Conservation (phyloP, 768 basidiomycete genomes). For the Rhizopogon rudus region DNA sequence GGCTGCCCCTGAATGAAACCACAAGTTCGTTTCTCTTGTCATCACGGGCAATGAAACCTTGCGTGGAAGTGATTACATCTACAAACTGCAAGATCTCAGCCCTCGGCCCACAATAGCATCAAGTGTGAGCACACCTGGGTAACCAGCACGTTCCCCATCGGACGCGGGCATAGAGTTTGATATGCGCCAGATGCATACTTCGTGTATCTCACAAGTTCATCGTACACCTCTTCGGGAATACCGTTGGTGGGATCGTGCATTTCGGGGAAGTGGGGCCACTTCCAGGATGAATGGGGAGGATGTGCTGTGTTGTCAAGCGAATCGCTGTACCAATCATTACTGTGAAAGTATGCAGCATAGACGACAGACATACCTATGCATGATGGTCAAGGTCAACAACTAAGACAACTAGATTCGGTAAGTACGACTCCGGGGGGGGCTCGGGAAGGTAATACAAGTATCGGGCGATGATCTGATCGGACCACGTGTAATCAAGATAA, state of each 20-base stretch:
- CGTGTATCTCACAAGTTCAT: constrained; percentile 39
- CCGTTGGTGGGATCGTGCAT: constrained; percentile 19
- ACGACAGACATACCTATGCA: not conserved
- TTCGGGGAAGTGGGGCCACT: constrained; percentile 22
- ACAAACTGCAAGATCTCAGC: constrained; percentile 26
- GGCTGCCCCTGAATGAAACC: constrained; percentile 37
- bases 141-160: constrained; percentile 43
- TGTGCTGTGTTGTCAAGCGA: not conserved
- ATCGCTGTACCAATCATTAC: not conserved
- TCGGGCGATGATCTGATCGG: not conserved
- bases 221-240: constrained; percentile 32
- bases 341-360: not conserved
- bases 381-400: not conserved
- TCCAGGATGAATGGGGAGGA: not conserved
- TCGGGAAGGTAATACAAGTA: not conserved
- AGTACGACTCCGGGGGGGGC: no score
- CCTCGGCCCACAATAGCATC: not conserved
- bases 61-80: constrained; percentile 31
- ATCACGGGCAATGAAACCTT: constrained; percentile 43
- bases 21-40: constrained; percentile 36
- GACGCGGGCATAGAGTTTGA: constrained; percentile 39
- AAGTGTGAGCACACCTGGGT: constrained; percentile 27
- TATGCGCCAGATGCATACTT: constrained; percentile 50
- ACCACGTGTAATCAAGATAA: no score
- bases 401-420: not conserved